Evolutionary conservation across 129 eudicot species (phyloP).

Genomic region (Chrysanthemum seticuspe): DNA sequence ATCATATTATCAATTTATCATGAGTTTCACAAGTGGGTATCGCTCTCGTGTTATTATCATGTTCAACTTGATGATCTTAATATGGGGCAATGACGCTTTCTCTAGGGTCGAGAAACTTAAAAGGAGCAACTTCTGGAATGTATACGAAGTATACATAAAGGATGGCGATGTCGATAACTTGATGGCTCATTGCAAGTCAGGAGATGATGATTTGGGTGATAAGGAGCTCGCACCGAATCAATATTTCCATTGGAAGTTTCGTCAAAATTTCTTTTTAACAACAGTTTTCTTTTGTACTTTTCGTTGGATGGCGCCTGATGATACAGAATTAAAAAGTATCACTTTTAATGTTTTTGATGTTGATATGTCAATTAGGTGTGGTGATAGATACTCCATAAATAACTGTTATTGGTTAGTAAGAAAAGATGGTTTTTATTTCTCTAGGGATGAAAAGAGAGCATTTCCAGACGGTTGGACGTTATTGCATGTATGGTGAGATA

Average conservation of each 20-base stretch:
- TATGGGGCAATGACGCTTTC: background rate
- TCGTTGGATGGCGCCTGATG: constrained; percentile 10
- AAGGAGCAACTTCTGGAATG: background rate
- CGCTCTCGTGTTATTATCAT: background rate
- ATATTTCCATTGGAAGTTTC: constrained; percentile 18
- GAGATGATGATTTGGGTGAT: constrained; percentile 25
- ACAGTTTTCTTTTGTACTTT: constrained; percentile 11
- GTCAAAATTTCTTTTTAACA: constrained; percentile 12
- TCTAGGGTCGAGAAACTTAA: background rate
- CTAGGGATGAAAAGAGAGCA: constrained; percentile 1
- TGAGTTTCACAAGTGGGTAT: constrained; percentile 9
- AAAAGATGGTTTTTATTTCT: constrained; percentile 28
- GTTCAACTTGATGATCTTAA: background rate
- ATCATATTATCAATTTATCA: background rate
- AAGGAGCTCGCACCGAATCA: background rate
- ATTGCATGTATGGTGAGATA: constrained; percentile 14
- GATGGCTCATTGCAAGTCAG: constrained; percentile 25
- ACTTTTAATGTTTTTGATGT: constrained; percentile 13
- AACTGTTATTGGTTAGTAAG: constrained; percentile 26
- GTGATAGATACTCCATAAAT: background rate
- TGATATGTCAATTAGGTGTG: background rate
- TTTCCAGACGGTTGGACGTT: constrained; percentile 26
- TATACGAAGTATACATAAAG: constrained; percentile 3
- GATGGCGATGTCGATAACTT: constrained; percentile 22
- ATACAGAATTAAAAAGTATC: constrained; percentile 4